A percentile compares a stretch with the other conserved stretches of the same genome.
phyloP scores from a whole-genome alignment of 768 basidiomycete species.

The Suillus sp. region DNA sequence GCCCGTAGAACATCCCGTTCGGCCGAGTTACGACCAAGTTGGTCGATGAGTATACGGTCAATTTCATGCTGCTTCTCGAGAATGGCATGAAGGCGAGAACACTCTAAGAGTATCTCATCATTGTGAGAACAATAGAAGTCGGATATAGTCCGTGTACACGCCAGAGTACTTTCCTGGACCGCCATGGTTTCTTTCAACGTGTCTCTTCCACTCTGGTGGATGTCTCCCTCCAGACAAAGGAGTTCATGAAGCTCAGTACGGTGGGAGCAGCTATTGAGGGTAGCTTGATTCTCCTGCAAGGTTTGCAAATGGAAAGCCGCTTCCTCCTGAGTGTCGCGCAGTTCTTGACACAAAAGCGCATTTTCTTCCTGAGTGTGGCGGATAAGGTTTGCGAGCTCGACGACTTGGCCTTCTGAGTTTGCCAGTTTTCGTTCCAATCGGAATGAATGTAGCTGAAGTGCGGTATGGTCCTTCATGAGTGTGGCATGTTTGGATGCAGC shows the following conservation, averaged over 20 bases:
- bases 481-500: conserved; percentile 35
- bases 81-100: conserved; percentile 14
- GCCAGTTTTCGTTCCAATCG: conserved; percentile 70
- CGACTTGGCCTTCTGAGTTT: conserved; percentile 67
- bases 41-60: conserved; percentile 27
- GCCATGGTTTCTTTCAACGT: conserved; percentile 16
- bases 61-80: conserved; percentile 21
- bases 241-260: conserved; percentile 11
- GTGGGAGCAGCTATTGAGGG: not conserved
- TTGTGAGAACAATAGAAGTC: conserved; percentile 41
- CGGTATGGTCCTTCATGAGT: conserved; percentile 43
- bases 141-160: conserved; percentile 27
- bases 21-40: conserved; percentile 44
- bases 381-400: conserved; percentile 63
- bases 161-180: conserved; percentile 15
- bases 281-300: conserved; percentile 13
- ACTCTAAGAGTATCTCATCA: conserved; percentile 35
- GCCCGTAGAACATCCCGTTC: conserved; percentile 45
- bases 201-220: conserved; percentile 17
- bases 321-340: conserved; percentile 24
- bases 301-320: conserved; percentile 17
- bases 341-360: conserved; percentile 36
- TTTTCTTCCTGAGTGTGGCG: conserved; percentile 60
- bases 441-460: conserved; percentile 43
- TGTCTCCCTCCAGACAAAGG: conserved; percentile 22